phyloP scores from a whole-genome alignment of 345 rosid genomes.

The Bruguiera gymnorhiza region DNA sequence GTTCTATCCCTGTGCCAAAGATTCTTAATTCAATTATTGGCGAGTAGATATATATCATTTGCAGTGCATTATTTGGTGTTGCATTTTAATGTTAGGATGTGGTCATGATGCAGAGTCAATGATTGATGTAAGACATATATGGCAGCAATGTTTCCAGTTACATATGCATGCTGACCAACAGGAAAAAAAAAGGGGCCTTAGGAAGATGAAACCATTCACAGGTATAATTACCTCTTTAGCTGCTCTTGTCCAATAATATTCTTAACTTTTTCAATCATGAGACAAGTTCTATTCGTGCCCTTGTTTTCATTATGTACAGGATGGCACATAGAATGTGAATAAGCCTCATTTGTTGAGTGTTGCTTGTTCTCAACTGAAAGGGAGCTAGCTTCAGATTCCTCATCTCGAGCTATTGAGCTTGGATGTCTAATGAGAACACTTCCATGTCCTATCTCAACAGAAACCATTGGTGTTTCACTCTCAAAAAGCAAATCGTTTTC shows the following conservation, averaged over 20 bases:
- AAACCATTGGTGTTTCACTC: slow-evolving; percentile 84
- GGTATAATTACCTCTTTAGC: slow-evolving; percentile 50
- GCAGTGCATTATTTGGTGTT: not conserved
- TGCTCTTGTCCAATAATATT: slow-evolving; percentile 44
- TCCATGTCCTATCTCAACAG: slow-evolving; percentile 97
- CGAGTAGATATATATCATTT: no score
- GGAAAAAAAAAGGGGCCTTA: not conserved
- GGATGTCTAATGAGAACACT: slow-evolving; percentile 86
- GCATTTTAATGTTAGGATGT: slow-evolving; percentile 1
- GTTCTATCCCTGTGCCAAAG: not conserved
- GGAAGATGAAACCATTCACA: not conserved
- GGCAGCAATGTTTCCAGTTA: not conserved
- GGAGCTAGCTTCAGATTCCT: slow-evolving; percentile 97
- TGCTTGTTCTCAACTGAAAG: slow-evolving; percentile 78
- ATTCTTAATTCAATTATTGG: no score
- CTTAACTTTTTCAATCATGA: slow-evolving; percentile 35
- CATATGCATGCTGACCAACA: not conserved
- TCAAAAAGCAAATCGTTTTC: slow-evolving; percentile 93
- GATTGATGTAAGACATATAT: not conserved
- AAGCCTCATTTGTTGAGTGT: slow-evolving; percentile 48
- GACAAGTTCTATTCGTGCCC: slow-evolving; percentile 28
- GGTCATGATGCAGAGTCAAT: not conserved
- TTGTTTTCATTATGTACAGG: slow-evolving; percentile 41
- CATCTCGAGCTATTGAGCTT: slow-evolving; percentile 75
- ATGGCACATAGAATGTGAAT: slow-evolving; percentile 46